phyloP scores from a whole-genome alignment of 805 yeast genomes.

The Candida odintsovae region DNA sequence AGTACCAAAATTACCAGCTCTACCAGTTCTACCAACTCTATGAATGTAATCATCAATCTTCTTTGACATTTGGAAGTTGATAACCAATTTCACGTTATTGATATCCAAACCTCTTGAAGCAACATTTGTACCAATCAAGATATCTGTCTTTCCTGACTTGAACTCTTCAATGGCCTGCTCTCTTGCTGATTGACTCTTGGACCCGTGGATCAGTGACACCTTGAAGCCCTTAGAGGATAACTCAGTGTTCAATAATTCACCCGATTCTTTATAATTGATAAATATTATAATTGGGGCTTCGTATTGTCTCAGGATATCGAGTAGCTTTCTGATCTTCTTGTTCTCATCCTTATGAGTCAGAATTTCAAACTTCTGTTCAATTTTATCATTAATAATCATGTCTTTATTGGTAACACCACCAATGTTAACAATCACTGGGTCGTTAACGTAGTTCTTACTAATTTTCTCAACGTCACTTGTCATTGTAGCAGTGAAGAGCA shows the following conservation, averaged over 20 bases:
- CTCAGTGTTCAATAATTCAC: conserved; percentile 58
- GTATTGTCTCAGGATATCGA: conserved; percentile 31
- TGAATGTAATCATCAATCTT: conserved; percentile 82
- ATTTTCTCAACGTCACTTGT: conserved; percentile 66
- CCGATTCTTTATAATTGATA: conserved; percentile 68
- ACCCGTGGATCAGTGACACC: conserved; percentile 75
- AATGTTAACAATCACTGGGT: conserved; percentile 60
- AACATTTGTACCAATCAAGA: conserved; percentile 87
- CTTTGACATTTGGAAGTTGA: conserved; percentile 81
- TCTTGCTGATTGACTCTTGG: conserved; percentile 78
- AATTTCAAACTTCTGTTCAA: conserved; percentile 63
- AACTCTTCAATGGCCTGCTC: conserved; percentile 68
- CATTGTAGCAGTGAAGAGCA: conserved; percentile 96
- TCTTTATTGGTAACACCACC: conserved; percentile 46
- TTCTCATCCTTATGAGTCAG: conserved; percentile 36
- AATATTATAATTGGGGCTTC: conserved; percentile 69
- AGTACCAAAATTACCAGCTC: conserved; percentile 81
- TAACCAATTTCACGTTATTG: conserved; percentile 76
- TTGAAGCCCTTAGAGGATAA: conserved; percentile 40
- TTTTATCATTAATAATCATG: conserved; percentile 39
- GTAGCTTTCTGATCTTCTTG: conserved; percentile 38
- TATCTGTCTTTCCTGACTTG: conserved; percentile 46
- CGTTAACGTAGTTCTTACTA: conserved; percentile 51
- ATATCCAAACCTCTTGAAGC: conserved; percentile 96
- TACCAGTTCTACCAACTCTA: conserved; percentile 93